Percentiles rank a stretch among this genome's conserved stretches.
Evolutionary conservation across 306 rosid genomes (phyloP).

Genomic region (Canavalia ensiformis): DNA sequence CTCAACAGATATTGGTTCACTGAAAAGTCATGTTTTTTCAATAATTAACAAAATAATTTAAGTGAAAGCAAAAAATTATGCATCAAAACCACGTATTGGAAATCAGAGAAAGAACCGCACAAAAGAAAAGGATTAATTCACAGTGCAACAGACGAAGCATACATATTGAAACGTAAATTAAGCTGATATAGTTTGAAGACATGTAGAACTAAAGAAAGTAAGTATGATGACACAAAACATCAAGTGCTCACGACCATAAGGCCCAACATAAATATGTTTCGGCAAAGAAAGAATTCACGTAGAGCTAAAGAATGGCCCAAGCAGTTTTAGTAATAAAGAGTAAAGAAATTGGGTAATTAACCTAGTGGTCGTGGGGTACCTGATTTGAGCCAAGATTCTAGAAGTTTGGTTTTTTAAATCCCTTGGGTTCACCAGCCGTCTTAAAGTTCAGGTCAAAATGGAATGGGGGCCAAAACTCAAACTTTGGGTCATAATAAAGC

Average conservation of each 20-base stretch:
- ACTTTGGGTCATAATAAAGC: neutral
- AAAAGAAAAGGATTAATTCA: neutral
- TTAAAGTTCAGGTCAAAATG: neutral
- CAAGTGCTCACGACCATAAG: neutral
- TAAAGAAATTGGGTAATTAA: neutral
- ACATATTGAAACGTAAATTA: neutral
- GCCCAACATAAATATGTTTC: neutral
- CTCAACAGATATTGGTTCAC: neutral
- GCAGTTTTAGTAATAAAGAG: neutral
- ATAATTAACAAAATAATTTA: neutral
- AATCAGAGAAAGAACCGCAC: neutral
- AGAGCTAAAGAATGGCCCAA: neutral
- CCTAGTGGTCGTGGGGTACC: no score
- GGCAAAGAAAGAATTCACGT: neutral
- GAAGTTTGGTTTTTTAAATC: neutral
- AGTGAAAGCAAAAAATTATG: neutral
- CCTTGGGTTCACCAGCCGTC: neutral
- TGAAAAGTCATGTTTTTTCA: neutral
- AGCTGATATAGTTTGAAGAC: neutral
- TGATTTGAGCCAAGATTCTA: no score
- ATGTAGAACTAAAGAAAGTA: neutral
- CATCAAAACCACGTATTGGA: neutral
- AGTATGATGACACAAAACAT: no score
- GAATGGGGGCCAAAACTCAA: neutral
- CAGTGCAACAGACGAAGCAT: neutral